Conservation (phyloP, 192 early-diverging fungal genomes). For the Backusella luteola region DNA sequence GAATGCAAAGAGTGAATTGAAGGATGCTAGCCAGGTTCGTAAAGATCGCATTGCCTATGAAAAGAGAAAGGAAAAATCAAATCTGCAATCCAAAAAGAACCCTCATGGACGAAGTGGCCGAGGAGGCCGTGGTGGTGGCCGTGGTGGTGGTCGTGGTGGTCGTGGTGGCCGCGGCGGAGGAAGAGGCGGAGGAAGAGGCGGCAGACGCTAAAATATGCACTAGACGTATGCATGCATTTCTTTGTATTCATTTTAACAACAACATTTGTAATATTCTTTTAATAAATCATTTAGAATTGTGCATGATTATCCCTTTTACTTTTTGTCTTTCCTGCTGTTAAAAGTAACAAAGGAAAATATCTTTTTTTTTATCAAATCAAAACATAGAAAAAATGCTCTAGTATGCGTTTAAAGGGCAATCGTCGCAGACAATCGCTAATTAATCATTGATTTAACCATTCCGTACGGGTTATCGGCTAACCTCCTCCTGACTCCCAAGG, state of each 20-base stretch:
- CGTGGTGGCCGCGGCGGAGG: slow-evolving; percentile 32
- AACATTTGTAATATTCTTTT: not conserved
- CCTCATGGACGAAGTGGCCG: not conserved
- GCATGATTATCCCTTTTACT: not conserved
- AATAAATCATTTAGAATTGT: not conserved
- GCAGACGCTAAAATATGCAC: not conserved
- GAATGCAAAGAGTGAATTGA: slow-evolving; percentile 70
- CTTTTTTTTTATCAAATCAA: too few species aligned
- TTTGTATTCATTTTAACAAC: not conserved
- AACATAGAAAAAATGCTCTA: too few species aligned
- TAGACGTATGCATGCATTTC: not conserved
- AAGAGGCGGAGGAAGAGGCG: slow-evolving; percentile 11
- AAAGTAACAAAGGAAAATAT: too few species aligned
- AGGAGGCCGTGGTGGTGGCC: slow-evolving; percentile 17
- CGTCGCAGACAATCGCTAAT: too few species aligned
- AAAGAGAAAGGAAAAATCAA: slow-evolving; percentile 74
- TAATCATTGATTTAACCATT: too few species aligned
- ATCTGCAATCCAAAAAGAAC: slow-evolving; percentile 44
- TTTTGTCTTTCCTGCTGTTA: not conserved
- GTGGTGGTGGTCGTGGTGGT: slow-evolving; percentile 36
- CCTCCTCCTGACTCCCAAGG: too few species aligned
- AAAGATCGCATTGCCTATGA: slow-evolving; percentile 74
- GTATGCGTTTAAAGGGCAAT: too few species aligned
- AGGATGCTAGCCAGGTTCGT: slow-evolving; percentile 74
- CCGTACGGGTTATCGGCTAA: too few species aligned